A percentile compares a stretch with the other conserved stretches of the same genome.
These are phyloP conservation scores for Aspergillus luchuensis DNA, from an alignment of 2,329 filamentous ascomycete genomes.

Conservation along the genomic window DNA sequence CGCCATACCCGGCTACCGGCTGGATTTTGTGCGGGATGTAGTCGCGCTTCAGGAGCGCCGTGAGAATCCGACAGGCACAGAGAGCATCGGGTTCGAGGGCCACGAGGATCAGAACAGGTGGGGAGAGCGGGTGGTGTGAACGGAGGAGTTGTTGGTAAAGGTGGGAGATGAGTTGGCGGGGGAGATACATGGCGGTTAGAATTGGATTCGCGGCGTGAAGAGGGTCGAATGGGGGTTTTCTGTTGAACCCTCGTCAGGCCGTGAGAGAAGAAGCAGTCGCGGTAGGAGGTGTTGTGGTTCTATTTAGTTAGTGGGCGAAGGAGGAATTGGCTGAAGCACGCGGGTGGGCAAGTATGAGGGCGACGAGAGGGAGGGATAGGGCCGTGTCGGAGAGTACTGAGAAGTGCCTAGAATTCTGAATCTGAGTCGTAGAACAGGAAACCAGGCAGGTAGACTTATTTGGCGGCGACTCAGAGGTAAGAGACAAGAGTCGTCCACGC, in stretches of 20 bases:
- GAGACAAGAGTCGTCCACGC: neutral
- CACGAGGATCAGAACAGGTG: constrained; percentile 87
- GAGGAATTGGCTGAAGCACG: neutral
- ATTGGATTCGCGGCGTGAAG: constrained; percentile 9
- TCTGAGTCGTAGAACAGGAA: too few species aligned
- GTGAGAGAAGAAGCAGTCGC: neutral
- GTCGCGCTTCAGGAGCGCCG: constrained; percentile 90
- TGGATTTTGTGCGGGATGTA: constrained; percentile 98
- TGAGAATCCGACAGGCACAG: constrained; percentile 92
- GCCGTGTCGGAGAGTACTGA: neutral
- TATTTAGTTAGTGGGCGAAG: neutral
- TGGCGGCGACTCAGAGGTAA: neutral
- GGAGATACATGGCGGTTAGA: constrained; percentile 77
- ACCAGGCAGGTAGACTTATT: too few species aligned
- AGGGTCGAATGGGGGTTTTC: neutral
- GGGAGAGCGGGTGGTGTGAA: constrained; percentile 84
- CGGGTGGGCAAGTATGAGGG: neutral
- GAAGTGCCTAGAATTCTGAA: too few species aligned
- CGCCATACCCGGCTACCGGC: constrained; percentile 87
- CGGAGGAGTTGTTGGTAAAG: constrained; percentile 87
- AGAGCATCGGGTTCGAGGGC: constrained; percentile 94
- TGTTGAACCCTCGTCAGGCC: neutral
- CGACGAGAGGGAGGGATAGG: neutral
- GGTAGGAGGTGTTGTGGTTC: neutral
- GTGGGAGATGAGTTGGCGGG: constrained; percentile 82